Evolutionary conservation across 116 monocot genomes (phyloP).

Genomic region (Dioscorea cayenensis): DNA sequence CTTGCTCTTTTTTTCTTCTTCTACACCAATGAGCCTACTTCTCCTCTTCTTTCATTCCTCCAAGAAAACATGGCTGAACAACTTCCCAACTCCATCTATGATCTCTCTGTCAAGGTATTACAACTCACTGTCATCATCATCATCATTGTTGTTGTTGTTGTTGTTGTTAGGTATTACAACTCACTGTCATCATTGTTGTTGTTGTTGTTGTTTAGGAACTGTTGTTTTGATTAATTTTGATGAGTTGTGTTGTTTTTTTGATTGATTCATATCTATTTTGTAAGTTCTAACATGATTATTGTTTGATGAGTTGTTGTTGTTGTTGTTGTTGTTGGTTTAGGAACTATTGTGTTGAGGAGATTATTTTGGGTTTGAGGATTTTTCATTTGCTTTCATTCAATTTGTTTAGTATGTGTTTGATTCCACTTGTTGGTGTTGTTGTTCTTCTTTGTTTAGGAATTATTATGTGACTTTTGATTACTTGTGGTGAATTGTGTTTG

Average conservation of each 20-base stretch:
- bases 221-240: no score
- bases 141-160: background rate
- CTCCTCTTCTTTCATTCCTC: background rate
- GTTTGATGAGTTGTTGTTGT: background rate
- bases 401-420: background rate
- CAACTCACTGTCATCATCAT: no score
- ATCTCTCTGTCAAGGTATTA: slow-evolving; percentile 34
- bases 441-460: background rate
- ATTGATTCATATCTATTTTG: no score
- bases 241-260: no score
- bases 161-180: background rate
- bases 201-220: background rate
- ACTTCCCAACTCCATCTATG: slow-evolving; percentile 27
- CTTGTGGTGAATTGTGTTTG: background rate
- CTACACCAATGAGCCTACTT: background rate
- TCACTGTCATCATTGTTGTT: background rate
- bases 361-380: background rate
- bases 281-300: background rate
- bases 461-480: no score
- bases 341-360: background rate
- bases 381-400: background rate
- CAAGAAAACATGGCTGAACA: slow-evolving; percentile 15
- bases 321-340: no score
- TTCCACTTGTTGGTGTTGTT: background rate
- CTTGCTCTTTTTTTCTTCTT: slow-evolving; percentile 1